phyloP scores from a whole-genome alignment of 495 filamentous ascomycete genomes.

The Trichoderma virens region DNA sequence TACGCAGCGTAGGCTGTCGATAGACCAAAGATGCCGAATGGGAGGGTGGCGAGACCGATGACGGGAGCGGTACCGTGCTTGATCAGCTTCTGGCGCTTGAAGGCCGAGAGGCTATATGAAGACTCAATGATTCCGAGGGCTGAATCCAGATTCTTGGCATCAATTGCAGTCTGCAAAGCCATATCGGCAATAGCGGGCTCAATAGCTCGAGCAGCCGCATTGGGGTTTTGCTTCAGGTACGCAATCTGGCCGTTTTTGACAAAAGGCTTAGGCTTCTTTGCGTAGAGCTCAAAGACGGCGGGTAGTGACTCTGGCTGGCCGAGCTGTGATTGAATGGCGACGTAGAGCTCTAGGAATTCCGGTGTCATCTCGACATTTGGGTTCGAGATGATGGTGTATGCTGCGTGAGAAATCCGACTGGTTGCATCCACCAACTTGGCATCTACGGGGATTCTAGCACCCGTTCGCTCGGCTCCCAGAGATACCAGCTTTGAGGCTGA shows the following conservation, averaged over 20 bases:
- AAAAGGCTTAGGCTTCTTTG: conserved; percentile 68
- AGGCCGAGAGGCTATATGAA: conserved; percentile 67
- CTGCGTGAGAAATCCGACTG: conserved; percentile 40
- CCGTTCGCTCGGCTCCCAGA: conserved; percentile 18
- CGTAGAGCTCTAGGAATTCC: conserved; percentile 57
- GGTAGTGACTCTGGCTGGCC: conserved; percentile 66
- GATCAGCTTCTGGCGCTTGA: conserved; percentile 54
- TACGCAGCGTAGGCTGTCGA: conserved; percentile 6
- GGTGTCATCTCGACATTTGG: conserved; percentile 78
- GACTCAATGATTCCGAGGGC: conserved; percentile 74
- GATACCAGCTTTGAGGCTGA: conserved; percentile 22
- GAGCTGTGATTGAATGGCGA: conserved; percentile 63
- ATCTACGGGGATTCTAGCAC: conserved; percentile 9
- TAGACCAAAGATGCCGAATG: conserved; percentile 10
- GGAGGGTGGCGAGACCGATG: conserved; percentile 6
- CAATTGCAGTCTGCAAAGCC: conserved; percentile 72
- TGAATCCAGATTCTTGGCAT: conserved; percentile 62
- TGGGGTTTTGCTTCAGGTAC: conserved; percentile 58
- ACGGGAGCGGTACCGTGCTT: conserved; percentile 34
- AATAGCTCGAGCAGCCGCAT: conserved; percentile 61
- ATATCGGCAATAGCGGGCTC: conserved; percentile 53
- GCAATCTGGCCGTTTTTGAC: conserved; percentile 48
- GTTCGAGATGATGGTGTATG: conserved; percentile 60
- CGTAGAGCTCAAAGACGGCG: conserved; percentile 72
- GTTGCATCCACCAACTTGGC: conserved; percentile 22